phyloP scores from a whole-genome alignment of 495 filamentous ascomycete species.

The Aspergillus taichungensis region DNA sequence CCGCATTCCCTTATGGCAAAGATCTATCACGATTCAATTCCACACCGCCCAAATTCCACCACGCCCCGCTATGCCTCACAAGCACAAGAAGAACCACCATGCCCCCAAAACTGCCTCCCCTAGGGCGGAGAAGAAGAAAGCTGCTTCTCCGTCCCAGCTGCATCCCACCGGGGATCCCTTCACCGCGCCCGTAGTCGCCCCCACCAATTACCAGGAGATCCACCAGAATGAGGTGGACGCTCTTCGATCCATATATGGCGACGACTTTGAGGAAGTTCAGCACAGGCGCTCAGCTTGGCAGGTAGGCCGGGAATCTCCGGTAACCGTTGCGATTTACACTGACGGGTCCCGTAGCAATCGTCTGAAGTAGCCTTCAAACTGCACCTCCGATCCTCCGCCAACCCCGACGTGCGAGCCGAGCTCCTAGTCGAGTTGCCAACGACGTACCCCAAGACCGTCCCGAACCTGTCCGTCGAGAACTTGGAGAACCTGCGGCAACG shows the following conservation, averaged over 20 bases:
- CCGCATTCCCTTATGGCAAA: slow-evolving; percentile 16
- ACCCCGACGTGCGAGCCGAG: slow-evolving; percentile 54
- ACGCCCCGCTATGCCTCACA: slow-evolving; percentile 44
- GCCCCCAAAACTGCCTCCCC: slow-evolving; percentile 23
- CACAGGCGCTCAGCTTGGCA: slow-evolving; percentile 77
- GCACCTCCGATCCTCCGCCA: slow-evolving; percentile 59
- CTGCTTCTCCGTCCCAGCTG: not conserved
- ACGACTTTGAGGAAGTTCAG: slow-evolving; percentile 74
- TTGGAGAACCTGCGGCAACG: slow-evolving; percentile 55
- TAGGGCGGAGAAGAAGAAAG: slow-evolving; percentile 23
- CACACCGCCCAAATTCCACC: slow-evolving; percentile 13
- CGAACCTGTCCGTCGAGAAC: slow-evolving; percentile 59
- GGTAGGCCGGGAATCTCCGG: slow-evolving; percentile 33
- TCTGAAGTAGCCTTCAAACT: slow-evolving; percentile 74
- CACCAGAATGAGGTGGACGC: slow-evolving; percentile 85
- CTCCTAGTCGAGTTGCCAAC: slow-evolving; percentile 70
- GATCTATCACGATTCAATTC: slow-evolving; percentile 16
- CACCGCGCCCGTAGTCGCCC: slow-evolving; percentile 19
- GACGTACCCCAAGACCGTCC: slow-evolving; percentile 85
- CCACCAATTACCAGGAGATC: slow-evolving; percentile 69
- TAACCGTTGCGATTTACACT: no score
- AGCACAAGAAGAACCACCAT: slow-evolving; percentile 37
- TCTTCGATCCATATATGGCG: slow-evolving; percentile 81
- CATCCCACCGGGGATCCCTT: slow-evolving; percentile 21
- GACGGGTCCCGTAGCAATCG: slow-evolving; percentile 46